phyloP scores from a whole-genome alignment of 495 filamentous ascomycete species.

The Cryomyces minteri region DNA sequence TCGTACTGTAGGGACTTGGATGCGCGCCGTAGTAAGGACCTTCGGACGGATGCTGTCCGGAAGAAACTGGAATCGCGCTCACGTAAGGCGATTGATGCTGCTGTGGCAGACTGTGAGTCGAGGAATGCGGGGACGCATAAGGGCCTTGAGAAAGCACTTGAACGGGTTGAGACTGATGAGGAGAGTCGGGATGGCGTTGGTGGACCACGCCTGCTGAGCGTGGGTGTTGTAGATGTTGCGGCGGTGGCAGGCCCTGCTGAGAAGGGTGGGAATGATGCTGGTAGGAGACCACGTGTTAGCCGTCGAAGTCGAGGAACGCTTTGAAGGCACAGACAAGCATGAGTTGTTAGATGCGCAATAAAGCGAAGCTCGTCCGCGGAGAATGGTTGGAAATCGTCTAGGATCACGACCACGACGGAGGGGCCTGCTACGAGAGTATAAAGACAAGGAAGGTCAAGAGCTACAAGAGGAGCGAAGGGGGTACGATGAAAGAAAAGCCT shows the following conservation, averaged over 20 bases:
- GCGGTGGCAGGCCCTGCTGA: constrained; percentile 22
- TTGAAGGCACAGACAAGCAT: neutral
- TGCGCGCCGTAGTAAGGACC: constrained; percentile 19
- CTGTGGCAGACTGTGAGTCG: constrained; percentile 14
- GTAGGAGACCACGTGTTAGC: constrained; percentile 7
- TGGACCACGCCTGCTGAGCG: constrained; percentile 15
- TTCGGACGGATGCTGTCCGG: constrained; percentile 16
- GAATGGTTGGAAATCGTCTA: neutral
- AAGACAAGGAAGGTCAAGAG: too few relatives aligned
- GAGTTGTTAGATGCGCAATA: neutral
- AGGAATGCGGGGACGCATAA: constrained; percentile 22
- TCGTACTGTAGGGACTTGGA: constrained; percentile 22
- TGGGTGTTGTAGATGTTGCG: constrained; percentile 20
- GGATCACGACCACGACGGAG: neutral
- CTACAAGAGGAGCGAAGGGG: too few relatives aligned
- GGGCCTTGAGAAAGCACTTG: constrained; percentile 17
- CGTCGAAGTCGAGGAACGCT: neutral
- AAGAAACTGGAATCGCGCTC: constrained; percentile 13
- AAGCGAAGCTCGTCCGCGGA: neutral
- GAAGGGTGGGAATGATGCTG: constrained; percentile 21
- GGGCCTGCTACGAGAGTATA: neutral
- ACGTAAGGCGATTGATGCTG: constrained; percentile 24
- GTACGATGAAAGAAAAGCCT: too few relatives aligned
- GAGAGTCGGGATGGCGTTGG: constrained; percentile 21
- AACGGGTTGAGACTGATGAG: constrained; percentile 15